phyloP scores from a whole-genome alignment of 192 early-diverging fungal genomes.

The Rhizoclosmatium globosum region DNA sequence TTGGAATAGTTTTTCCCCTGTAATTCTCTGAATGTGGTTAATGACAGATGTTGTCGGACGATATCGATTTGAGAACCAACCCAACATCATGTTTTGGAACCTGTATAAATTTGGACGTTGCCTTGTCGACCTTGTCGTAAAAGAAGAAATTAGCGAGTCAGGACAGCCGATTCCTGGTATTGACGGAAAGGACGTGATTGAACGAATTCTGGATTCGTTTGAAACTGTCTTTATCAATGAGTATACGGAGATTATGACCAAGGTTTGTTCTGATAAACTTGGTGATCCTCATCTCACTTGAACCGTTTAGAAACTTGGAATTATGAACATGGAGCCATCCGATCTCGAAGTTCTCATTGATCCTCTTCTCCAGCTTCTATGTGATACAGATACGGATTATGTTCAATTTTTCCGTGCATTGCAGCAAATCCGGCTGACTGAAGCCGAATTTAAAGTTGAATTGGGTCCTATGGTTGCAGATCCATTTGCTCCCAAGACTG shows the following conservation, averaged over 20 bases:
- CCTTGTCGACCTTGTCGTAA: slow-evolving; percentile 70
- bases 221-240: slow-evolving; percentile 54
- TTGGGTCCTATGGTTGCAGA: slow-evolving; percentile 21
- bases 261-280: neutral
- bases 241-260: slow-evolving; percentile 69
- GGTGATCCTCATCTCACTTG: neutral
- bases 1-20: neutral
- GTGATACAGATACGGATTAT: slow-evolving; percentile 73
- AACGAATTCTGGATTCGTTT: slow-evolving; percentile 64
- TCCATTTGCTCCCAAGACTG: neutral
- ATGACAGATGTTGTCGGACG: slow-evolving; percentile 70
- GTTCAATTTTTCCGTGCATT: slow-evolving; percentile 78
- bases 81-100: slow-evolving; percentile 84
- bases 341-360: slow-evolving; percentile 66
- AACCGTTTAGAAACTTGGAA: slow-evolving; percentile 49
- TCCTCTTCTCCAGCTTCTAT: slow-evolving; percentile 67
- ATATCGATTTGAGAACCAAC: slow-evolving; percentile 81
- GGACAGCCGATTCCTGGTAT: slow-evolving; percentile 28
- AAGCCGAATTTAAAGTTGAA: slow-evolving; percentile 45
- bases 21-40: slow-evolving; percentile 17
- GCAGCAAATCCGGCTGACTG: slow-evolving; percentile 59
- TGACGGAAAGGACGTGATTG: slow-evolving; percentile 54
- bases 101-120: slow-evolving; percentile 73
- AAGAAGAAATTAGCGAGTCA: slow-evolving; percentile 55
- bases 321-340: slow-evolving; percentile 27